Evolutionary conservation across 1,139 yeast species (phyloP).

Genomic region (Eremothecium gossypii): DNA sequence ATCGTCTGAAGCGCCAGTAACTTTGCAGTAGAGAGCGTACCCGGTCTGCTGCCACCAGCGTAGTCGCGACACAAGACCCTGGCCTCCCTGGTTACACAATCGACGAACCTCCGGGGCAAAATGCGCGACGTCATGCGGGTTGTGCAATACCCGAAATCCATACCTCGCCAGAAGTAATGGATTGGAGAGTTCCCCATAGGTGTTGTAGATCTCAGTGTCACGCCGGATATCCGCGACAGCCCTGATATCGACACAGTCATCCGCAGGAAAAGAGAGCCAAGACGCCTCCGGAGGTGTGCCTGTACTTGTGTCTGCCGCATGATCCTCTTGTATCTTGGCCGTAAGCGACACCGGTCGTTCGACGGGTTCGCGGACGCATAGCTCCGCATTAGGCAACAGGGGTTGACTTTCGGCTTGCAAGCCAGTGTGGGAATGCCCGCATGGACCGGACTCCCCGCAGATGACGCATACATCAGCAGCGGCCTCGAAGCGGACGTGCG

Average conservation of each 20-base stretch:
- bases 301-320: not conserved
- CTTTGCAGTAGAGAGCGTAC: too few relatives aligned
- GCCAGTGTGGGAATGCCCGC: conserved; percentile 36
- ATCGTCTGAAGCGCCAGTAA: too few relatives aligned
- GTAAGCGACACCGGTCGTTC: conserved; percentile 3
- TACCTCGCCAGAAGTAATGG: conserved; percentile 60
- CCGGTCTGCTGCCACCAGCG: too few relatives aligned
- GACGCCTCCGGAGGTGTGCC: not conserved
- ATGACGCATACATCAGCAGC: conserved; percentile 57
- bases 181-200: conserved; percentile 68
- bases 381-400: not conserved
- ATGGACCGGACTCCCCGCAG: conserved; percentile 61
- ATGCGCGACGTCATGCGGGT: conserved; percentile 49
- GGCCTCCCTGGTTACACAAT: too few relatives aligned
- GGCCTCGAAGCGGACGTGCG: conserved; percentile 68
- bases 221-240: conserved; percentile 34
- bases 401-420: conserved; percentile 4
- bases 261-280: conserved; percentile 18
- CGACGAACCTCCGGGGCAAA: conserved; percentile 30
- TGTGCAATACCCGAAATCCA: conserved; percentile 56
- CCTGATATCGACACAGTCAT: conserved; percentile 51
- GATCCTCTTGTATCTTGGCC: conserved; percentile 1
- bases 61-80: too few relatives aligned
- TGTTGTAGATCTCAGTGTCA: conserved; percentile 60
- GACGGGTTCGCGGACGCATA: conserved; percentile 1